These are phyloP conservation scores for Brassica incana DNA, from an alignment of 345 rosid species.

Conservation along the genomic window DNA sequence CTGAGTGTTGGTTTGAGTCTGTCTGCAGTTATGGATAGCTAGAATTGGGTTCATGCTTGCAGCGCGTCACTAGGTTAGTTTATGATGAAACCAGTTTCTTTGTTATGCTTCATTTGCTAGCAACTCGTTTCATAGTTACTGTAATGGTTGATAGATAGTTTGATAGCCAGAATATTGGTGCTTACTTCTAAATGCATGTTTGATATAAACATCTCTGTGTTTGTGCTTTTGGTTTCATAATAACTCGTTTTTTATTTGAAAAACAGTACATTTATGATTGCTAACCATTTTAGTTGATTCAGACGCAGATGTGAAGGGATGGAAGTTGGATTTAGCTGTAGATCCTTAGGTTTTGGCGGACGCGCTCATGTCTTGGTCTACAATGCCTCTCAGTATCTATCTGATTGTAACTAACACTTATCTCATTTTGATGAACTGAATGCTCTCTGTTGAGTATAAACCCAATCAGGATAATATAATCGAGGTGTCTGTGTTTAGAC, in stretches of 20 bases:
- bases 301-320: conserved; percentile 23
- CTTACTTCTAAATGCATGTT: too few relatives aligned
- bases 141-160: conserved; percentile 38
- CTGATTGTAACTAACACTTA: conserved; percentile 22
- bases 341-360: conserved; percentile 5
- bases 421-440: conserved; percentile 10
- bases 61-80: too few relatives aligned
- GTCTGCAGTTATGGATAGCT: too few relatives aligned
- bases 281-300: background rate
- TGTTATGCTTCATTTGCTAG: too few relatives aligned
- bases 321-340: background rate
- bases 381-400: conserved; percentile 28
- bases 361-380: background rate
- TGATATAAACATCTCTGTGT: background rate
- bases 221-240: background rate
- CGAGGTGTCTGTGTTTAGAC: conserved; percentile 15
- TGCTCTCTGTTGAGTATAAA: conserved; percentile 22
- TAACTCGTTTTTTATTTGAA: background rate
- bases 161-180: too few relatives aligned
- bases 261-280: background rate
- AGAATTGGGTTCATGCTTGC: too few relatives aligned
- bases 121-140: conserved; percentile 48
- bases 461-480: background rate
- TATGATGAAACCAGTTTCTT: too few relatives aligned
- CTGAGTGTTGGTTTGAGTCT: too few relatives aligned